Percentiles rank a stretch among this genome's conserved stretches.
These are phyloP conservation scores for Solanum aculeatissimum DNA, from an alignment of 305 asterid genomes.

Conservation along the genomic window DNA sequence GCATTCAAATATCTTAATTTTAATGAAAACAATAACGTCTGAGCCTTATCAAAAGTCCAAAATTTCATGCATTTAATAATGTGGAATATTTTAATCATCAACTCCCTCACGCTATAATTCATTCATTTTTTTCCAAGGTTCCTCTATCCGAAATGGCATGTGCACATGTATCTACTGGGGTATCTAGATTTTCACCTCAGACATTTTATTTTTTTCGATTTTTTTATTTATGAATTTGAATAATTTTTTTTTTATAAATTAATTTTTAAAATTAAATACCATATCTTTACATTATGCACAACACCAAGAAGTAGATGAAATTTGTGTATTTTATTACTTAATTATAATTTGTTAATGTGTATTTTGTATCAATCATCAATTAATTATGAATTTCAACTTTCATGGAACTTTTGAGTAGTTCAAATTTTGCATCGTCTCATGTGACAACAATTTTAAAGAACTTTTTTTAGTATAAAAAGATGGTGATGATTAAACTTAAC, in stretches of 20 bases:
- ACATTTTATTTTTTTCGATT: too few relatives aligned
- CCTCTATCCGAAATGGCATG: too few relatives aligned
- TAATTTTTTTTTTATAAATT: background rate
- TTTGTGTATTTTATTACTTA: background rate
- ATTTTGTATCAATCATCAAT: background rate
- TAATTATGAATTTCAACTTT: background rate
- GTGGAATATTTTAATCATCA: too few relatives aligned
- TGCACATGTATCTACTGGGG: background rate
- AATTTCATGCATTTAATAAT: too few relatives aligned
- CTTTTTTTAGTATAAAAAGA: background rate
- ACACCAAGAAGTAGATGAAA: background rate
- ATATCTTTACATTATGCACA: background rate
- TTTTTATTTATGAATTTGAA: background rate
- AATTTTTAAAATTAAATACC: background rate
- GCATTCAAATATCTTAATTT: too few relatives aligned
- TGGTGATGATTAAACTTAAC: background rate
- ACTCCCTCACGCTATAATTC: too few relatives aligned
- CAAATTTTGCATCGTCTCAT: background rate
- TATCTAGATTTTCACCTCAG: too few relatives aligned
- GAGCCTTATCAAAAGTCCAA: too few relatives aligned
- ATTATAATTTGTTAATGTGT: background rate
- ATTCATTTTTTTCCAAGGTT: too few relatives aligned
- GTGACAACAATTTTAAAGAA: background rate
- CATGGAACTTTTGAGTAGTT: background rate
- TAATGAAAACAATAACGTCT: too few relatives aligned